Percentiles rank a stretch among this genome's conserved stretches.
Conservation (phyloP, 768 basidiomycete species). For the Tricholoma flavovirens region DNA sequence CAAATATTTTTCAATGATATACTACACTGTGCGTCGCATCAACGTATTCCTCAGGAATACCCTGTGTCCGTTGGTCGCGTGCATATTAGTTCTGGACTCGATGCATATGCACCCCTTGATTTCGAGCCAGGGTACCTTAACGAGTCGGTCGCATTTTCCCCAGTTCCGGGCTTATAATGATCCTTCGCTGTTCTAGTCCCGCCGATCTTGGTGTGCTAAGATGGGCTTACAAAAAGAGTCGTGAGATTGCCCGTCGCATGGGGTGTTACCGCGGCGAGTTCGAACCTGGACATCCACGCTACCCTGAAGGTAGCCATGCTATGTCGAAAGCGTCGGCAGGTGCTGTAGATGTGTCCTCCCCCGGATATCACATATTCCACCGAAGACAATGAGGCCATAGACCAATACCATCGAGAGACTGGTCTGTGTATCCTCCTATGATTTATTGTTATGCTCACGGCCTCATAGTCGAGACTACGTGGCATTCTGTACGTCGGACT, state of each 20-base stretch:
- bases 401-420: slow-evolving; percentile 29
- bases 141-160: slow-evolving; percentile 26
- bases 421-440: slow-evolving; percentile 18
- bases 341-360: slow-evolving; percentile 28
- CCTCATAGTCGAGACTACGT: slow-evolving; percentile 33
- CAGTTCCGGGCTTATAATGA: background rate
- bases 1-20: slow-evolving; percentile 22
- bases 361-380: slow-evolving; percentile 36
- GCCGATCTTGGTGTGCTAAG: slow-evolving; percentile 40
- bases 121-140: slow-evolving; percentile 43
- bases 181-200: slow-evolving; percentile 20
- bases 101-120: slow-evolving; percentile 35
- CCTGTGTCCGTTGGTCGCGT: slow-evolving; percentile 42
- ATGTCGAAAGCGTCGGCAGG: slow-evolving; percentile 13
- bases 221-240: slow-evolving; percentile 49
- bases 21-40: slow-evolving; percentile 15
- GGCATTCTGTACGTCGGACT: slow-evolving; percentile 37
- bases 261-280: slow-evolving; percentile 34
- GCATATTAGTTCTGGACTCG: slow-evolving; percentile 39
- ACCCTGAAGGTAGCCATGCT: slow-evolving; percentile 29
- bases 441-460: background rate
- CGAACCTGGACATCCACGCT: slow-evolving; percentile 13
- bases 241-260: slow-evolving; percentile 55
- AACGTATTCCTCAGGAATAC: slow-evolving; percentile 28
- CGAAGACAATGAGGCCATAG: slow-evolving; percentile 39